Base-by-base conservation (phyloP, 2,329 filamentous ascomycete species). In the Macrophomina phaseolina region DNA sequence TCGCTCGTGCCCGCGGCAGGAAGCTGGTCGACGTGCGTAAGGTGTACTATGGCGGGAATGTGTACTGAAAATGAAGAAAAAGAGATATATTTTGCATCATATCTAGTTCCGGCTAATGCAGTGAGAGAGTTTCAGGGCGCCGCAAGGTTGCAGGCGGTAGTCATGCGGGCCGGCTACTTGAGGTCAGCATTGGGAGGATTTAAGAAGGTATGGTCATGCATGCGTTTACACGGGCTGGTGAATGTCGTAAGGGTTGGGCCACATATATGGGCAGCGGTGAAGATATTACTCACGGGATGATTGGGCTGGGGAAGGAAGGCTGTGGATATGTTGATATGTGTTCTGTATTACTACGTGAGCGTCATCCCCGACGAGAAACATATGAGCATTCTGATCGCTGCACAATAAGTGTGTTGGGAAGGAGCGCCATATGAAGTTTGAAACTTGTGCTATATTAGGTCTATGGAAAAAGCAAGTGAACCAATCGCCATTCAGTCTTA, bases 21-120 rank as follows among this genome's bases (percentile, higher is more conserved):
- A 99, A 99, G 86, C 79, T 99, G 76, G 93, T 99, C 40, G 95
- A 99, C 83, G 92, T 94, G 70, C 86, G 95, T 73, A 97, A 95
- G 84, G 95, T 98, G 75, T 99, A 99, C 83, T 98, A 97, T 81
- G 93, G 92, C 63, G 93, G 93, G 46, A 86, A 85, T 79, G 66
- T 67, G n/a, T 45, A 66, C 30, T 66, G 48, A 53, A 30, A 52
- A 14, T 38, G 16, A 3, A 38, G 23, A 4, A n/a, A 38, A 5
- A 11, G 18, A 38, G 23, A 23, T 23, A 23, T 55, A 1, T 23
- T 48, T 9, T 12, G 12, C 11, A 38, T 38, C 11, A 8, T 3
- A 7, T 4, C 36, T 8, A 38, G 23, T 3, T 23, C 36, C 36
- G 6, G 36, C 7, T 38, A 12, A 38, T 38, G 36, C 6, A 8